Conservation (phyloP, 768 basidiomycete genomes). For the Rhizopogon vesiculosus region DNA sequence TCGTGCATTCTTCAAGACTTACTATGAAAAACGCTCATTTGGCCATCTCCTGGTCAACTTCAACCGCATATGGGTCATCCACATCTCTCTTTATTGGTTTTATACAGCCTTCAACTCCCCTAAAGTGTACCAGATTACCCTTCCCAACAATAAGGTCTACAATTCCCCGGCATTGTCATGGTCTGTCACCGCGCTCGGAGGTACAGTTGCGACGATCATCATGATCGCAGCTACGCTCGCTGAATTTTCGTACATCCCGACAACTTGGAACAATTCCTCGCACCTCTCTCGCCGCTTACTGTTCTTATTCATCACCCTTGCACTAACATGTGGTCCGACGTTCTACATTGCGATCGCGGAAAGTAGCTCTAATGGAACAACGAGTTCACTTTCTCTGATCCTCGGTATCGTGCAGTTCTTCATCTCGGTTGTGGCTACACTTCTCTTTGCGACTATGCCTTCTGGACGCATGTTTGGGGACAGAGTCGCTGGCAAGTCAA, state of each 20-base stretch:
- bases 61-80: slow-evolving; percentile 99
- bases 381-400: slow-evolving; percentile 79
- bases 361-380: slow-evolving; percentile 45
- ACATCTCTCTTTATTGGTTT: slow-evolving; percentile 92
- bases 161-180: slow-evolving; percentile 79
- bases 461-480: slow-evolving; percentile 99
- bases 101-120: slow-evolving; percentile 96
- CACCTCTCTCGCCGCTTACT: slow-evolving; percentile 89
- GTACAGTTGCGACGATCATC: slow-evolving; percentile 92
- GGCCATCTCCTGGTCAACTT: slow-evolving; percentile 98
- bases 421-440: slow-evolving; percentile 81
- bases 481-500: slow-evolving; percentile 88
- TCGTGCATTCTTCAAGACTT: slow-evolving; percentile 97
- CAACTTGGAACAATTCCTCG: slow-evolving; percentile 98
- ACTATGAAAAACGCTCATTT: slow-evolving; percentile 95
- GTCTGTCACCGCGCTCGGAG: slow-evolving; percentile 93
- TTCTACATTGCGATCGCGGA: slow-evolving; percentile 92
- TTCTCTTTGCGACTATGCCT: slow-evolving; percentile 88
- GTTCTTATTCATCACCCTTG: slow-evolving; percentile 88
- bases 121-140: slow-evolving; percentile 61
- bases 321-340: slow-evolving; percentile 87
- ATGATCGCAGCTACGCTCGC: slow-evolving; percentile 93
- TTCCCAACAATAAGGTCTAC: slow-evolving; percentile 31
- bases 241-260: slow-evolving; percentile 97
- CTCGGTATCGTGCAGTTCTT: slow-evolving; percentile 96